Percentiles rank a stretch among this genome's conserved stretches.
These are phyloP conservation scores for Microcyclosporella mali DNA, from an alignment of 2,329 filamentous ascomycete species.

Conservation along the genomic window DNA sequence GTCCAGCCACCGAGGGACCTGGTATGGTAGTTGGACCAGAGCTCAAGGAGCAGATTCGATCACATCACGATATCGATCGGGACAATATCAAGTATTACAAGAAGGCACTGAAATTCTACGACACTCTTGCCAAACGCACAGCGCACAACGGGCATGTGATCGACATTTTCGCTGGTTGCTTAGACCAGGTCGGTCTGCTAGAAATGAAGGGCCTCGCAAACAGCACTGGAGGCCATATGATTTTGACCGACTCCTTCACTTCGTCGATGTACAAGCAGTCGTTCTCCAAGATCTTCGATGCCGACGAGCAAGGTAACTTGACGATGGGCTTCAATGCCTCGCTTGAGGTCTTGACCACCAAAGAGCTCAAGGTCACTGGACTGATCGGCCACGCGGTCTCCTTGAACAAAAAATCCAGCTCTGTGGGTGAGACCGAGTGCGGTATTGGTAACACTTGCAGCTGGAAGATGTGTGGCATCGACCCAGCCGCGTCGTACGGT, in stretches of 20 bases:
- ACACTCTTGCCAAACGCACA: slow-evolving; percentile 84
- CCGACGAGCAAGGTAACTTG: slow-evolving; percentile 88
- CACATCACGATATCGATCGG: slow-evolving; percentile 96
- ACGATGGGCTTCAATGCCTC: slow-evolving; percentile 98
- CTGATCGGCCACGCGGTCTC: slow-evolving; percentile 95
- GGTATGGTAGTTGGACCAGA: slow-evolving; percentile 96
- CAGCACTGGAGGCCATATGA: slow-evolving; percentile 95
- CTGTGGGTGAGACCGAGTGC: slow-evolving; percentile 94
- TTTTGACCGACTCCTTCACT: slow-evolving; percentile 95
- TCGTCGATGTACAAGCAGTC: slow-evolving; percentile 99
- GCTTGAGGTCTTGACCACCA: slow-evolving; percentile 91
- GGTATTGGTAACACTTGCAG: slow-evolving; percentile 98
- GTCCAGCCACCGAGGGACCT: slow-evolving; percentile 89
- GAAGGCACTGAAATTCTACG: slow-evolving; percentile 98
- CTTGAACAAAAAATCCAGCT: slow-evolving; percentile 95
- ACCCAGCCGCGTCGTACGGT: slow-evolving; percentile 87
- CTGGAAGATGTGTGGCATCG: slow-evolving; percentile 99
- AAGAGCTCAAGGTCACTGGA: slow-evolving; percentile 96
- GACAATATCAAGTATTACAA: slow-evolving; percentile 99
- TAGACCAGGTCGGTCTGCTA: slow-evolving; percentile 92
- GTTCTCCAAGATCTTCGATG: slow-evolving; percentile 94
- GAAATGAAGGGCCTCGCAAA: slow-evolving; percentile 98
- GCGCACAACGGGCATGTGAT: slow-evolving; percentile 96
- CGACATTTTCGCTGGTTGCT: slow-evolving; percentile 93
- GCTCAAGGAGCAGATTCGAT: slow-evolving; percentile 90